phyloP scores from a whole-genome alignment of 306 rosid species.

The Luffa acutangula region DNA sequence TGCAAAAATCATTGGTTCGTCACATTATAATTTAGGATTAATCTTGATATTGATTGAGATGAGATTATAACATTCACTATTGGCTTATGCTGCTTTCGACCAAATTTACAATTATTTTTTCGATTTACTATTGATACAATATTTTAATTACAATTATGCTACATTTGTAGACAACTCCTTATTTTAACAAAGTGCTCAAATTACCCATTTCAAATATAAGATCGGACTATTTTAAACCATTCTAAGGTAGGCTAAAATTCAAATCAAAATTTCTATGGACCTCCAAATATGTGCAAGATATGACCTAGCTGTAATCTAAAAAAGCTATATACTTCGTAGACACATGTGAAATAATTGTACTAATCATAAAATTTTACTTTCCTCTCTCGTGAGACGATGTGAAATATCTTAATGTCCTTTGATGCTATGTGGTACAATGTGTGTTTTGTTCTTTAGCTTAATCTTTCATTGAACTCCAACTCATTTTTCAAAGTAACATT shows the following conservation, averaged over 20 bases:
- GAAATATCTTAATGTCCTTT: background rate
- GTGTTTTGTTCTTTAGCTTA: background rate
- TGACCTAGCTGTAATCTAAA: background rate
- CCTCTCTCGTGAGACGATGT: background rate
- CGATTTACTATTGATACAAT: background rate
- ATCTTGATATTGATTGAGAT: background rate
- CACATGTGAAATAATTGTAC: constrained; percentile 5
- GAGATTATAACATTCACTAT: too few species aligned
- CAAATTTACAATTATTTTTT: too few species aligned
- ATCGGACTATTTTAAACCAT: background rate
- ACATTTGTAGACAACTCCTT: background rate
- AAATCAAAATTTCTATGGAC: background rate
- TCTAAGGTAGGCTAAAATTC: background rate
- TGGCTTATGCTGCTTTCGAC: too few species aligned
- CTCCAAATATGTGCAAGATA: background rate
- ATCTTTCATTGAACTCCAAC: background rate
- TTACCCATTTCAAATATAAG: background rate
- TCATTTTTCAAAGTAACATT: background rate
- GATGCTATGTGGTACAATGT: background rate
- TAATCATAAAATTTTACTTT: background rate
- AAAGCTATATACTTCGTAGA: background rate
- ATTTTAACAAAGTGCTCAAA: background rate
- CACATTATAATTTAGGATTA: too few species aligned
- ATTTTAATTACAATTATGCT: background rate
- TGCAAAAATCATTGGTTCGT: background rate